Evolutionary conservation across 345 rosid species (phyloP), one percentile per base, ranked within the genome.

Genomic region (Theobroma cacao): DNA sequence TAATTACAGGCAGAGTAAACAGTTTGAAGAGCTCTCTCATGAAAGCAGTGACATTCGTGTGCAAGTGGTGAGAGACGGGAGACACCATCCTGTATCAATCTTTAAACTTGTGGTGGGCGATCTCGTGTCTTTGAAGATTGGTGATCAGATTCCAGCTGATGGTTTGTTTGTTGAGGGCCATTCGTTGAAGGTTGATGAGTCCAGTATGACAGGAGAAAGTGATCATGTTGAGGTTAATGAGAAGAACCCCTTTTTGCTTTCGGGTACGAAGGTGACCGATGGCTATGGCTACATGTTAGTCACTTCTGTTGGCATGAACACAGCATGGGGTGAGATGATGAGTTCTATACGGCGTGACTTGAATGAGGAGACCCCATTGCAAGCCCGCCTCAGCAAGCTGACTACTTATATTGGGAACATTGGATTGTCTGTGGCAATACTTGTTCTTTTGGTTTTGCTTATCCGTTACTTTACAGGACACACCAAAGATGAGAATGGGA

Each of bases 261-360:
- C 88, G 0, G 91, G 91, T 10, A 82, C 86, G 0, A 88, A 84
- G 69, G 89, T 88, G 45, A 76, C 82, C 0, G 83, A 85, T 34
- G 91, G 91, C 5, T 80, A 77, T 65, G 90, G 88, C 22, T 53
- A 41, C 40, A 85, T 87, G 86, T 62, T 85, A 52, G 85, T 87
- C 30, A 82, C 87, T 13, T 78, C 87, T 7, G 89, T 89, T 58
- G 92, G 92, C 53, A 83, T 82, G 81, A 82, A 80, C 45, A 89
- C 90, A 5, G 81, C 72, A 8, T 89, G 90, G 89, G 92, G 90
- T 5, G 83, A 81, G 80, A 84, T 83, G 82, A 87, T 89, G 89
- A 76, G 87, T 59, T 84, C 82, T 0, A 55, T 84, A 47, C 75
- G 67, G 14, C 80, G 80, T 0, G 81, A 86, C 34, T 72, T 78